Percentiles rank a stretch among this genome's conserved stretches.
These are phyloP conservation scores for Clitopilus hobsonii DNA, from an alignment of 768 basidiomycete genomes.

Conservation along the genomic window DNA sequence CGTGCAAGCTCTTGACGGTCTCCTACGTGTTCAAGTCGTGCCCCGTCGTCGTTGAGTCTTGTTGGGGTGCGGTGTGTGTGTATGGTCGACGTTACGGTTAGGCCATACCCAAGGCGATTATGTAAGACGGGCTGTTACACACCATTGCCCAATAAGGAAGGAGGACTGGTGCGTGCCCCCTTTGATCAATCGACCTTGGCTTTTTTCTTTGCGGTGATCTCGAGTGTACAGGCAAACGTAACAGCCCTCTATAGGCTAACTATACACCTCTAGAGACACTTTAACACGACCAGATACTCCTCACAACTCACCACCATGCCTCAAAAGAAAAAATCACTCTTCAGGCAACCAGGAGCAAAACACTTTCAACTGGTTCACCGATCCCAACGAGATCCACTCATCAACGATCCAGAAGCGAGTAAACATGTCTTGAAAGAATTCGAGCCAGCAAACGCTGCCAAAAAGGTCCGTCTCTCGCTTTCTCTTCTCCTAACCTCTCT, in stretches of 20 bases:
- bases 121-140: not conserved
- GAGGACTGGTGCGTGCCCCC: not conserved
- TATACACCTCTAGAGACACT: slow-evolving; percentile 16
- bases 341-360: slow-evolving; percentile 82
- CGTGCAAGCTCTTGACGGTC: not conserved
- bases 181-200: too few species aligned
- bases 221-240: not conserved
- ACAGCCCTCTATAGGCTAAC: not conserved
- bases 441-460: slow-evolving; percentile 57
- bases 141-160: not conserved
- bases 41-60: not conserved
- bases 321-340: slow-evolving; percentile 72
- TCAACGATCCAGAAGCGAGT: slow-evolving; percentile 87
- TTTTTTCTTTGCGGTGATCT: not conserved
- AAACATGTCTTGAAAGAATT: slow-evolving; percentile 87
- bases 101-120: not conserved
- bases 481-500: slow-evolving; percentile 8
- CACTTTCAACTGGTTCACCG: slow-evolving; percentile 98
- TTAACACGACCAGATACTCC: slow-evolving; percentile 27
- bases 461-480: slow-evolving; percentile 44
- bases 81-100: slow-evolving; percentile 1
- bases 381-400: slow-evolving; percentile 92
- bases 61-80: not conserved
- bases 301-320: slow-evolving; percentile 44
- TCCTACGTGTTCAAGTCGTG: not conserved